Conservation (phyloP, 1,284 basidiomycete species). For the Xanthoconium separans region DNA sequence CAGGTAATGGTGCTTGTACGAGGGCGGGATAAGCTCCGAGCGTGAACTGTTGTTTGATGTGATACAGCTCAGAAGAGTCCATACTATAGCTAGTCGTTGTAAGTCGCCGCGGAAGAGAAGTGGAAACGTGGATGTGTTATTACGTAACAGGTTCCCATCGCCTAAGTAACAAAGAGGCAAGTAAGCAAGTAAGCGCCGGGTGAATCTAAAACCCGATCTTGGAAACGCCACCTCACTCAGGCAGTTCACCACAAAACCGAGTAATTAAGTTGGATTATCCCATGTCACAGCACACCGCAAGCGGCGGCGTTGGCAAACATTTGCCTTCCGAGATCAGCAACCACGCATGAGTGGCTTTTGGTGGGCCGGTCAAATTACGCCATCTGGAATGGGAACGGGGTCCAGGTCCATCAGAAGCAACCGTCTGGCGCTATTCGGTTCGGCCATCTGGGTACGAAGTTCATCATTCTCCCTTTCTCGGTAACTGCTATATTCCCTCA, state of each 20-base stretch:
- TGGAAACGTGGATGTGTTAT: not conserved
- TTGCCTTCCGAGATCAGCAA: no score
- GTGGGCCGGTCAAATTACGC: constrained; percentile 7
- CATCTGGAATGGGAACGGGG: not conserved
- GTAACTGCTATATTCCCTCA: constrained; percentile 3
- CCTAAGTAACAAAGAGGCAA: no score
- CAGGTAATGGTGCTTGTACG: constrained; percentile 52
- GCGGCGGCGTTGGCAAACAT: no score
- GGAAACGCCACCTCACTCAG: no score
- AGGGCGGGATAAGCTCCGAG: constrained; percentile 73
- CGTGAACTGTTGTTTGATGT: constrained; percentile 83
- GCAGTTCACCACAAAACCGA: no score
- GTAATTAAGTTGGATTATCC: no score
- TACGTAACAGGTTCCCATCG: no score
- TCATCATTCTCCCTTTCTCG: constrained; percentile 17
- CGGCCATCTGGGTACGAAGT: constrained; percentile 8
- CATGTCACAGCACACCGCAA: no score
- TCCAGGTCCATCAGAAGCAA: not conserved
- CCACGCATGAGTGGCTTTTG: no score
- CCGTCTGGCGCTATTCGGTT: constrained; percentile 25
- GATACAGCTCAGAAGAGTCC: constrained; percentile 82
- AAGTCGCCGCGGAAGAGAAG: not conserved
- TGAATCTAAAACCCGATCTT: no score
- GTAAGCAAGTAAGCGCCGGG: no score
- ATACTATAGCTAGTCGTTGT: constrained; percentile 26